Evolutionary conservation across 768 basidiomycete species (phyloP), one percentile per base, ranked within the genome.

Genomic region (Hirschioporus abietinus): DNA sequence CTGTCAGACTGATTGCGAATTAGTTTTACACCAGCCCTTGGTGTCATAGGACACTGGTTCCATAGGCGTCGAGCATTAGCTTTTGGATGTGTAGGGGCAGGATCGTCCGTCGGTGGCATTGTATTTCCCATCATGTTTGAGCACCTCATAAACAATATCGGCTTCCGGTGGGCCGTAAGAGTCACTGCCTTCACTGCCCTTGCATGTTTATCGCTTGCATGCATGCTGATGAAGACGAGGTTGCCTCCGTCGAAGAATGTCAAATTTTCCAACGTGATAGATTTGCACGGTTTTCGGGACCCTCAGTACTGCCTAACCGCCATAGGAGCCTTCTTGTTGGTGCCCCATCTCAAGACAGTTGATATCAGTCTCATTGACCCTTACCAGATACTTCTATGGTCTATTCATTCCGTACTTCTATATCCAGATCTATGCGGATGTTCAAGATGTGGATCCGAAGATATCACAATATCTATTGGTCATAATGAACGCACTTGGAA

Each of bases 61-160:
- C 72, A 72, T 12, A 67, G 68, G 6, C 70, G 74, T 17, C 71
- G 80, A 10, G 75, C 75, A 1, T 70, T 79, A n/a, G 82, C 78
- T 0, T 75, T 78, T 25, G 80, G 79, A 2, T 42, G 80, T 23
- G 72, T 78, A n/a, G 74, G 76, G 0, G 72, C 76, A 27, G 81
- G 81, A 8, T 65, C 71, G 30, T 82, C 83, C 36, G 52, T 83
- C 35, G 85, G 86, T 25, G 85, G 83, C 4, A 80, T 83, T 63
- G 64, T 85, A 18, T 83, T 83, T 68, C 86, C 86, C 2, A 78
- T 86, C 52, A 76, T 86, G 67, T 76, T 86, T 1, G 83, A 85
- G 68, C 81, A 81, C 63, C 74, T 86, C 63, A 70, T 73, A 30
- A 63, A 69, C 4, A 57, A 24, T 7, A 36, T 76, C 58, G 74